A percentile compares a stretch with the other conserved stretches of the same genome.
phyloP scores from a whole-genome alignment of 2,329 filamentous ascomycete genomes.

The Fusarium nodosum region DNA sequence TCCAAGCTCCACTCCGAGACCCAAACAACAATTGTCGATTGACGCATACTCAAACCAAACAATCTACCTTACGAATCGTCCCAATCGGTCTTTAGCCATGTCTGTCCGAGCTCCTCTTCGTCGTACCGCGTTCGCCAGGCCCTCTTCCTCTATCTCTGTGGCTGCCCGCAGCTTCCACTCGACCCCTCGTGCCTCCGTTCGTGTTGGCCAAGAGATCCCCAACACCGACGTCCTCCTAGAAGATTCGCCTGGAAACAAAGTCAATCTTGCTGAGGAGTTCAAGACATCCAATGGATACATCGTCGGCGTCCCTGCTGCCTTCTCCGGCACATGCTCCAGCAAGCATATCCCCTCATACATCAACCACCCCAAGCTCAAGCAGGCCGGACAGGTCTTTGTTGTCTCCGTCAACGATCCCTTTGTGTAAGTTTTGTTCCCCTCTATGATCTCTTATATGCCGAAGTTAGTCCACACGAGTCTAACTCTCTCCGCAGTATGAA shows the following conservation, averaged over 20 bases:
- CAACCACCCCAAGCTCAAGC: conserved; percentile 80
- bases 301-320: conserved; percentile 86
- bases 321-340: conserved; percentile 70
- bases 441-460: neutral
- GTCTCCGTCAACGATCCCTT: conserved; percentile 95
- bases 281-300: conserved; percentile 80
- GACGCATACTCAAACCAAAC: conserved; percentile 12
- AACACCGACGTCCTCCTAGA: conserved; percentile 83
- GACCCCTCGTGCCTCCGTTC: conserved; percentile 73
- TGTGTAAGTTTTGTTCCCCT: conserved; percentile 72
- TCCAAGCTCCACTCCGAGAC: conserved; percentile 7
- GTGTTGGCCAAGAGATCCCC: conserved; percentile 84
- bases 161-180: conserved; percentile 70
- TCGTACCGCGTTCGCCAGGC: conserved; percentile 52
- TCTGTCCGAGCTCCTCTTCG: conserved; percentile 56
- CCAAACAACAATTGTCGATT: conserved; percentile 35
- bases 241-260: conserved; percentile 89
- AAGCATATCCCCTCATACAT: conserved; percentile 89
- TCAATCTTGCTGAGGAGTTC: conserved; percentile 86
- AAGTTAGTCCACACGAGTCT: neutral
- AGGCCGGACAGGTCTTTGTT: conserved; percentile 88
- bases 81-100: conserved; percentile 48
- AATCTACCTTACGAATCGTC: conserved; percentile 3
- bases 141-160: conserved; percentile 39
- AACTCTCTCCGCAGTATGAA: conserved; percentile 75